Conservation (phyloP, 192 early-diverging fungal genomes). For the Entophlyctis luteolus region DNA sequence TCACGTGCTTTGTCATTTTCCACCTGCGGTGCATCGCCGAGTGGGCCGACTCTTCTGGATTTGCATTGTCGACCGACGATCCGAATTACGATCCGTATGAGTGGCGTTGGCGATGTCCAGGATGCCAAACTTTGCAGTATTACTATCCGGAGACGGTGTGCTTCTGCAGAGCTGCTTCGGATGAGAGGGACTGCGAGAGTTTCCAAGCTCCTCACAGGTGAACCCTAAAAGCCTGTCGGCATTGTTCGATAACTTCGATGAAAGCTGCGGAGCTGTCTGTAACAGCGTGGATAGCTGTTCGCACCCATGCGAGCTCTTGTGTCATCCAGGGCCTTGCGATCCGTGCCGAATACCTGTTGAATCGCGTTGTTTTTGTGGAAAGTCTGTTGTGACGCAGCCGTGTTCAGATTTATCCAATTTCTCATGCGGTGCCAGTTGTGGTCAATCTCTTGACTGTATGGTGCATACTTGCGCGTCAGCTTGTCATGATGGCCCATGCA, state of each 20-base stretch:
- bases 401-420: background rate
- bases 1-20: slow-evolving; percentile 81
- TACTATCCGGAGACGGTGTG: slow-evolving; percentile 3
- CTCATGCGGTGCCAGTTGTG: background rate
- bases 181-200: background rate
- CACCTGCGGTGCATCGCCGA: slow-evolving; percentile 79
- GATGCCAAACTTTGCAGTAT: background rate
- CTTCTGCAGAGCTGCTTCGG: background rate
- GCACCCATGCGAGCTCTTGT: background rate
- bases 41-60: slow-evolving; percentile 53
- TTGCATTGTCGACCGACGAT: background rate
- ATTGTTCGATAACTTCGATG: background rate
- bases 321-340: slow-evolving; percentile 8
- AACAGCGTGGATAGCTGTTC: background rate
- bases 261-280: background rate
- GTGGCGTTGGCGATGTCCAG: slow-evolving; percentile 7
- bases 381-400: background rate
- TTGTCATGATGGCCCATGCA: slow-evolving; percentile 3
- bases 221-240: background rate
- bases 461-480: background rate
- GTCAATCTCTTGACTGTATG: background rate
- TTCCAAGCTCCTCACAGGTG: slow-evolving; percentile 16
- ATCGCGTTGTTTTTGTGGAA: background rate
- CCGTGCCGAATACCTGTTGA: background rate
- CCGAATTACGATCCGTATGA: background rate